phyloP scores from a whole-genome alignment of 176 grass and related monocot genomes.

The Musa beccarii region DNA sequence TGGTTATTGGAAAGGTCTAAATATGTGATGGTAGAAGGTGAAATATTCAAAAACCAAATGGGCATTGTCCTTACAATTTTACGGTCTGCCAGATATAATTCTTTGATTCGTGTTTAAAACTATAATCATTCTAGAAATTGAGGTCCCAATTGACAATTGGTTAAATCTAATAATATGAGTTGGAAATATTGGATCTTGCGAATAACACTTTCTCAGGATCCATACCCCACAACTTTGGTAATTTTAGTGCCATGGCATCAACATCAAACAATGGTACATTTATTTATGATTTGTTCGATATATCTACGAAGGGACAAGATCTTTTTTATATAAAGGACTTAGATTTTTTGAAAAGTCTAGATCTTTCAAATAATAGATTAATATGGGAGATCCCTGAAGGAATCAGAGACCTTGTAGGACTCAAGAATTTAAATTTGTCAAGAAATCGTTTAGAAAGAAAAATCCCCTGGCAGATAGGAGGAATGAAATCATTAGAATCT shows the following conservation, averaged over 20 bases:
- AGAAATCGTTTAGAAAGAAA: slow-evolving; percentile 7
- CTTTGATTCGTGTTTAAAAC: too few species aligned
- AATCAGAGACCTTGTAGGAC: not conserved
- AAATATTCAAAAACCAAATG: too few species aligned
- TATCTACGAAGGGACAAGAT: slow-evolving; percentile 22
- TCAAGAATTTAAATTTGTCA: slow-evolving; percentile 28
- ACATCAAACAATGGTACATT: not conserved
- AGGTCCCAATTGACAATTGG: too few species aligned
- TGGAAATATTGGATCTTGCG: slow-evolving; percentile 18
- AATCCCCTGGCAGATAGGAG: slow-evolving; percentile 14
- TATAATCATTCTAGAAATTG: too few species aligned
- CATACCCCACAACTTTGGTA: slow-evolving; percentile 17
- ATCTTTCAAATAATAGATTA: slow-evolving; percentile 31
- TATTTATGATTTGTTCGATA: not conserved
- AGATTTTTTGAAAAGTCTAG: not conserved
- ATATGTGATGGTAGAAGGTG: too few species aligned
- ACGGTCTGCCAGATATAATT: too few species aligned
- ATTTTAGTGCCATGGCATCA: slow-evolving; percentile 14
- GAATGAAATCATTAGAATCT: slow-evolving; percentile 27
- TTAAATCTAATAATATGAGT: too few species aligned
- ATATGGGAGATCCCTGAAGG: slow-evolving; percentile 15
- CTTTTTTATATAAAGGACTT: not conserved
- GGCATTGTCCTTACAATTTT: too few species aligned
- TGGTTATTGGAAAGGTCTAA: too few species aligned
- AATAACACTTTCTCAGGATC: slow-evolving; percentile 27